Evolutionary conservation across 768 basidiomycete species (phyloP).

Genomic region (Suillus bovinus): DNA sequence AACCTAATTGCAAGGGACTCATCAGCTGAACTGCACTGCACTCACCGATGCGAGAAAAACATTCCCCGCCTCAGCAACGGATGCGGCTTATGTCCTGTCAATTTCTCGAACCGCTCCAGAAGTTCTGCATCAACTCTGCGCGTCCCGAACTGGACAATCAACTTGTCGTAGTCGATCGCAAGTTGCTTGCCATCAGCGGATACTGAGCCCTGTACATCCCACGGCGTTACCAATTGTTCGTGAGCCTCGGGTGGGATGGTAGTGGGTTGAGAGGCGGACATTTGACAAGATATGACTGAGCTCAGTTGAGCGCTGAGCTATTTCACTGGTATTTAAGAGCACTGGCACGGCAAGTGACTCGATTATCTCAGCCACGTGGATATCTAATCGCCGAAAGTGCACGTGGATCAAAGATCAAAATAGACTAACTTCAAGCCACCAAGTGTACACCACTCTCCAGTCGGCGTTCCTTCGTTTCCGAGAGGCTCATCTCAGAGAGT

Average conservation of each 20-base stretch:
- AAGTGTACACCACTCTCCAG: too few relatives aligned
- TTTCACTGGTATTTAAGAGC: neutral
- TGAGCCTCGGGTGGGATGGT: conserved; percentile 31
- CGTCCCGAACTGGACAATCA: conserved; percentile 93
- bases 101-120: conserved; percentile 83
- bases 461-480: too few relatives aligned
- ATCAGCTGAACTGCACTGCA: conserved; percentile 4
- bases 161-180: conserved; percentile 96
- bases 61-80: conserved; percentile 85
- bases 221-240: conserved; percentile 91
- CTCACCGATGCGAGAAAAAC: conserved; percentile 97
- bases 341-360: neutral
- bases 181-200: conserved; percentile 86
- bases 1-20: neutral
- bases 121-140: conserved; percentile 73
- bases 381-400: neutral
- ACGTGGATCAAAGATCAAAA: neutral
- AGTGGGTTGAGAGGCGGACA: conserved; percentile 17
- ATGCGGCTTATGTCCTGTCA: conserved; percentile 90
- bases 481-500: neutral
- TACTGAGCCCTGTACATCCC: conserved; percentile 95
- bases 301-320: neutral
- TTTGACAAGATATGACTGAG: conserved; percentile 10
- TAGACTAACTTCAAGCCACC: too few relatives aligned
- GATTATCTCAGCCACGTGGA: conserved; percentile 1